Conservation (phyloP, 2,329 filamentous ascomycete genomes). For the Orbilia blumenaviensis region DNA sequence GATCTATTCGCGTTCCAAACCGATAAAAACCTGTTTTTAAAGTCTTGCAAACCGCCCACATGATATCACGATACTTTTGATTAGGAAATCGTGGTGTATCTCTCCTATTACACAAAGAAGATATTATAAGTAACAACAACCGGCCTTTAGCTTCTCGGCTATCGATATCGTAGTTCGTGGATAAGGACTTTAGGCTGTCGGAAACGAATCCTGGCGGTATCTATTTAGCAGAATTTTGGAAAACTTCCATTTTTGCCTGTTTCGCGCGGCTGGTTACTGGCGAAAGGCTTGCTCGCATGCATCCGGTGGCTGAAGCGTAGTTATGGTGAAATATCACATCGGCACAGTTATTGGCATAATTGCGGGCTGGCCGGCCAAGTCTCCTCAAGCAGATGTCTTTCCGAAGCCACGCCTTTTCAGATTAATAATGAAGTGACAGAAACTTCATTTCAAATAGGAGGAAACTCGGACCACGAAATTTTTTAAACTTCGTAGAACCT, state of each 20-base stretch:
- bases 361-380: background rate
- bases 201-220: background rate
- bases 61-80: no score
- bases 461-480: background rate
- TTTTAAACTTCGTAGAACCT: background rate
- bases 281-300: constrained; percentile 6
- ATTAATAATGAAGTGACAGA: background rate
- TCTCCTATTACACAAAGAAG: constrained; percentile 3
- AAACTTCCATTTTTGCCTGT: constrained; percentile 36
- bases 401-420: constrained; percentile 5
- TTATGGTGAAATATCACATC: constrained; percentile 1
- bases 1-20: no score
- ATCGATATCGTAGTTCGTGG: constrained; percentile 4
- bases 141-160: constrained; percentile 20
- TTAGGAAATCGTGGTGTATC: background rate
- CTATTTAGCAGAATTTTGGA: constrained; percentile 44
- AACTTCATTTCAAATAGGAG: background rate
- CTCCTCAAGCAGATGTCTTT: constrained; percentile 10
- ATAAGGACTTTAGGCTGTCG: constrained; percentile 37
- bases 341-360: background rate
- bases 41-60: background rate
- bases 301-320: background rate
- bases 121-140: background rate
- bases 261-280: background rate
- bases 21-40: background rate